Percentiles rank a stretch among this genome's conserved stretches.
Evolutionary conservation across 169 alveolate genomes (phyloP).

Genomic region (Prorocentrum cordatum): DNA sequence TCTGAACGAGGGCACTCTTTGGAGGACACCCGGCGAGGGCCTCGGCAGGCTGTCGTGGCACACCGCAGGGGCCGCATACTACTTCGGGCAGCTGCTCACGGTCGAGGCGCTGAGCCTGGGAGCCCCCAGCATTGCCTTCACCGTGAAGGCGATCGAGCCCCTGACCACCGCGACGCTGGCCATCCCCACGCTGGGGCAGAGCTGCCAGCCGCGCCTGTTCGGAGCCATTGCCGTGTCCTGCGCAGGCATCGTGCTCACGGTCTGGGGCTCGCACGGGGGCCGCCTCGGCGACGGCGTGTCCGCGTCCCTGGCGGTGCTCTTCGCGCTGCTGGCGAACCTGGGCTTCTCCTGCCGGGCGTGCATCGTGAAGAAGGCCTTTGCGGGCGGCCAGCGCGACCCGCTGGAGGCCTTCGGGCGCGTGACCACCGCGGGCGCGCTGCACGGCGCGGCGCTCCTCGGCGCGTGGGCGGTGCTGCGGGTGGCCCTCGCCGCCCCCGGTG

Average conservation of each 20-base stretch:
- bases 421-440: not conserved
- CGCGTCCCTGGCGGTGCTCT: not conserved
- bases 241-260: conserved; percentile 22
- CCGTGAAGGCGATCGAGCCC: conserved; percentile 36
- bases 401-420: not conserved
- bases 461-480: conserved; percentile 11
- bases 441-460: conserved; percentile 1
- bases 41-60: not conserved
- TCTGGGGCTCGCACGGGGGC: conserved; percentile 43
- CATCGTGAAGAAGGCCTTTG: conserved; percentile 8
- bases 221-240: not conserved
- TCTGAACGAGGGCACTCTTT: too few relatives aligned
- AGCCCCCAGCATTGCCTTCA: conserved; percentile 21
- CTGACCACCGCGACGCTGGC: conserved; percentile 28
- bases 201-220: not conserved
- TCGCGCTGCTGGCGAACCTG: conserved; percentile 26
- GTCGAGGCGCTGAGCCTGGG: conserved; percentile 34
- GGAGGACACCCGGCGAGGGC: not conserved
- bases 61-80: not conserved
- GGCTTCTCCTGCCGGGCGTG: conserved; percentile 43
- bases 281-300: not conserved
- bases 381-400: not conserved
- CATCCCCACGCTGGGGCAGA: conserved; percentile 6
- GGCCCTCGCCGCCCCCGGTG: not conserved
- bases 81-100: conserved; percentile 22